These are phyloP conservation scores for Raffaelea ambrosiae DNA, from an alignment of 2,329 filamentous ascomycete species.

Conservation along the genomic window DNA sequence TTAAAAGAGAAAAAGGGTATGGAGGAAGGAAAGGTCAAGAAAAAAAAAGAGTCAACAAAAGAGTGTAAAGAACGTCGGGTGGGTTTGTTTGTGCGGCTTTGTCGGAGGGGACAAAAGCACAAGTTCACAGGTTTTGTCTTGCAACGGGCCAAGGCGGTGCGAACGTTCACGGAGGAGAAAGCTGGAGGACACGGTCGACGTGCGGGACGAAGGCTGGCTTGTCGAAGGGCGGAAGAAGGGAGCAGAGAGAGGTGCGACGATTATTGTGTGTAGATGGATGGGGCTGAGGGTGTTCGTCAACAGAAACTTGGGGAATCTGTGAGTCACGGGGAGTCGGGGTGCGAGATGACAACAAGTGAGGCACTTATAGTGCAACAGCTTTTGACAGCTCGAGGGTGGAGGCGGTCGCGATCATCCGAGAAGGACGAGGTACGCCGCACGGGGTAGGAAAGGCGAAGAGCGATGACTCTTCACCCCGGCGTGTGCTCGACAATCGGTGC, in stretches of 20 bases:
- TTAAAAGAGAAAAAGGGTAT: not conserved
- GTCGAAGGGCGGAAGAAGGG: conserved; percentile 4
- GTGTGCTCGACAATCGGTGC: conserved; percentile 19
- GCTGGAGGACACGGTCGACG: conserved; percentile 8
- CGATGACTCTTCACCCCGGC: conserved; percentile 35
- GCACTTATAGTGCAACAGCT: conserved; percentile 22
- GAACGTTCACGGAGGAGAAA: too few relatives aligned
- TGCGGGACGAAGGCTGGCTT: conserved; percentile 2
- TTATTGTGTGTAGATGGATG: not conserved
- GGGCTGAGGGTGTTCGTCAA: conserved; percentile 5
- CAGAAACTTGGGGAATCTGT: conserved; percentile 20
- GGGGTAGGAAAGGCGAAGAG: conserved; percentile 35
- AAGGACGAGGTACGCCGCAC: conserved; percentile 22
- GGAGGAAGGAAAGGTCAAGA: not conserved
- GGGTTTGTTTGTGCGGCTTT: not conserved
- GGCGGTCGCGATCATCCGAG: conserved; percentile 30
- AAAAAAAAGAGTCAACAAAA: too few relatives aligned
- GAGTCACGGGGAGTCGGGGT: conserved; percentile 8
- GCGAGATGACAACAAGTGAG: not conserved
- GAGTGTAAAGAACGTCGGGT: not conserved
- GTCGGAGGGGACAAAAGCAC: not conserved
- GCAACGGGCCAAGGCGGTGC: too few relatives aligned
- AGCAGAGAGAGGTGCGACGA: not conserved
- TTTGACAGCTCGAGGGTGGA: conserved; percentile 6
- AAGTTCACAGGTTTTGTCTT: not conserved